These are phyloP conservation scores for Parachlorella kessleri DNA, from an alignment of 139 green algal species.

Conservation along the genomic window DNA sequence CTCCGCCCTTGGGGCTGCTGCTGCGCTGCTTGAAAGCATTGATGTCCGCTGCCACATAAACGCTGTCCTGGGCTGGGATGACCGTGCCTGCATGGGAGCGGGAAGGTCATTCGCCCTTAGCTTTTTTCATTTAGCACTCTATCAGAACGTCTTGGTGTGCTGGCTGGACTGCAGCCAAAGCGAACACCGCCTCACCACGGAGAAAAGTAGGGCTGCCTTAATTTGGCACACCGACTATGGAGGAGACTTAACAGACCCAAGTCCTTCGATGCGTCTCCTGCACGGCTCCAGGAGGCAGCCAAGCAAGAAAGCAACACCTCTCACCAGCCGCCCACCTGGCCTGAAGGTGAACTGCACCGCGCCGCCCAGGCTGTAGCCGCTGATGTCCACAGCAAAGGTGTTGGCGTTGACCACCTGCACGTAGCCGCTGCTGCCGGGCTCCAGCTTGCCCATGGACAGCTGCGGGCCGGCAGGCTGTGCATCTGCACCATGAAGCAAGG, in stretches of 20 bases:
- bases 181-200: too few relatives aligned
- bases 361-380: constrained; percentile 57
- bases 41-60: constrained; percentile 37
- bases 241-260: too few relatives aligned
- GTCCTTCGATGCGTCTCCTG: too few relatives aligned
- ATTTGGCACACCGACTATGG: too few relatives aligned
- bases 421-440: constrained; percentile 9
- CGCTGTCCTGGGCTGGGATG: constrained; percentile 34
- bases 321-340: constrained; percentile 37
- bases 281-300: too few relatives aligned
- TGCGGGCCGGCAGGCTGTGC: constrained; percentile 14
- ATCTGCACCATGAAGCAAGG: too few relatives aligned
- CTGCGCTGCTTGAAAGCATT: constrained; percentile 37
- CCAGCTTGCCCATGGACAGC: constrained; percentile 31
- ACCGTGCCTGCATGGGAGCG: constrained; percentile 61
- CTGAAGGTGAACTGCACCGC: constrained; percentile 32
- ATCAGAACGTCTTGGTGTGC: too few relatives aligned
- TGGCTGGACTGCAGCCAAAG: too few relatives aligned
- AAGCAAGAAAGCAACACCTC: too few relatives aligned
- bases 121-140: too few relatives aligned
- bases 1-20: constrained; percentile 31
- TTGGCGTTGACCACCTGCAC: constrained; percentile 64
- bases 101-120: too few relatives aligned
- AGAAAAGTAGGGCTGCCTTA: too few relatives aligned
- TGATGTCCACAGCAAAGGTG: constrained; percentile 68